A percentile compares a stretch with the other conserved stretches of the same genome.
These are phyloP conservation scores for Penicillium sumatraense DNA, from an alignment of 2,329 filamentous ascomycete genomes.

Conservation along the genomic window DNA sequence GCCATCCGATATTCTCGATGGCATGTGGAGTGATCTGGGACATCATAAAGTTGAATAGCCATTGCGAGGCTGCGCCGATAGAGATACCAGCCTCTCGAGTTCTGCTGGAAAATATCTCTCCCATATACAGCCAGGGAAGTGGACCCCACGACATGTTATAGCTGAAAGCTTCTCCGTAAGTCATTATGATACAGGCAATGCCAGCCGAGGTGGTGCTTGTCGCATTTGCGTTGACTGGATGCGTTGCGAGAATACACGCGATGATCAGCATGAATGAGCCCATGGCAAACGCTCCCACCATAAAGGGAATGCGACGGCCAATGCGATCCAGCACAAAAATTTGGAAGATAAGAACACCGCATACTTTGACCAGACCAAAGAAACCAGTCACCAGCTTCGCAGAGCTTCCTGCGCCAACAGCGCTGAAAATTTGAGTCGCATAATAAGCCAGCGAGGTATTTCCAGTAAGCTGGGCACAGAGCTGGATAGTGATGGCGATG, in stretches of 20 bases:
- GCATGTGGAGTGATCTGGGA: conserved; percentile 46
- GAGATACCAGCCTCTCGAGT: conserved; percentile 42
- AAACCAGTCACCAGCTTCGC: conserved; percentile 57
- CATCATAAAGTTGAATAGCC: conserved; percentile 49
- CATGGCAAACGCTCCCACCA: conserved; percentile 56
- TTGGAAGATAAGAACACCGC: conserved; percentile 53
- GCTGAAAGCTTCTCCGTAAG: conserved; percentile 54
- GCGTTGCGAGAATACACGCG: conserved; percentile 52
- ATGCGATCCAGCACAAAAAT: conserved; percentile 56
- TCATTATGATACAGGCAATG: conserved; percentile 56
- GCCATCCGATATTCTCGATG: conserved; percentile 54
- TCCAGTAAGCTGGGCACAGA: conserved; percentile 55
- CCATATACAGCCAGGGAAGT: conserved; percentile 42
- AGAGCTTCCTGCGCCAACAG: conserved; percentile 55
- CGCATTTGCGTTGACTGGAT: conserved; percentile 44
- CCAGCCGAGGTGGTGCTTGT: conserved; percentile 40
- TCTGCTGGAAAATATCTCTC: conserved; percentile 43
- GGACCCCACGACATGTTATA: conserved; percentile 48
- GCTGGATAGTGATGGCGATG: conserved; percentile 56
- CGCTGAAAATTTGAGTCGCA: conserved; percentile 57
- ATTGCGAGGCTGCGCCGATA: conserved; percentile 41
- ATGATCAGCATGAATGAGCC: conserved; percentile 59
- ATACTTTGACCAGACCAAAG: conserved; percentile 58
- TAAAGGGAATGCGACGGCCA: conserved; percentile 55
- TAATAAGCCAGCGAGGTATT: conserved; percentile 59